Evolutionary conservation across 2,329 filamentous ascomycete species (phyloP).

Genomic region (Colletotrichum agaves): DNA sequence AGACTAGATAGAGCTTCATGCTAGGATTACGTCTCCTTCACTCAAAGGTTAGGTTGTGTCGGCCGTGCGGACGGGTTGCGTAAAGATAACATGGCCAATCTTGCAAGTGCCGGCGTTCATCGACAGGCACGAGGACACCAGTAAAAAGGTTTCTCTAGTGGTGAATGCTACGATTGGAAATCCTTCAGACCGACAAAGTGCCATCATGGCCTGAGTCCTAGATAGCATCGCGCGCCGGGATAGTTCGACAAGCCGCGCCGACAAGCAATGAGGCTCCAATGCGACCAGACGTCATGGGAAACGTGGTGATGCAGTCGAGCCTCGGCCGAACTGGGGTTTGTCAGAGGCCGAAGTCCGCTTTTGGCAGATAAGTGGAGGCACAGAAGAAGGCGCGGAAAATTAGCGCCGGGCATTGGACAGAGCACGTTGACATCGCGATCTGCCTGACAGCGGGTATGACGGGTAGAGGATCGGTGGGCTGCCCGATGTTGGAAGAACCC

Average conservation of each 20-base stretch:
- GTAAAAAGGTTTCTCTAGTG: background rate
- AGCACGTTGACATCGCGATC: background rate
- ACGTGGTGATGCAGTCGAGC: slow-evolving; percentile 20
- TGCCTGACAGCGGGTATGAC: background rate
- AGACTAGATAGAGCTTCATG: slow-evolving; percentile 3
- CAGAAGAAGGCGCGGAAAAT: background rate
- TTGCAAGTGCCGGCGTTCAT: slow-evolving; percentile 9
- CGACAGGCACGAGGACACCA: background rate
- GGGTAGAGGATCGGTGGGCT: slow-evolving; percentile 9
- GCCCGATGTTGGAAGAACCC: slow-evolving; percentile 13
- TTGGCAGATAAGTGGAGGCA: background rate
- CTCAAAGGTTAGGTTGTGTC: background rate
- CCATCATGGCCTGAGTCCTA: background rate
- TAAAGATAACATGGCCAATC: background rate
- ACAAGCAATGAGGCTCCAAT: slow-evolving; percentile 29
- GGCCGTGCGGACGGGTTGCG: background rate
- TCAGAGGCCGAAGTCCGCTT: slow-evolving; percentile 35
- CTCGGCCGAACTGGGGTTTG: slow-evolving; percentile 30
- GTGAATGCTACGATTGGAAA: slow-evolving; percentile 1
- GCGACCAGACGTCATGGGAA: slow-evolving; percentile 25
- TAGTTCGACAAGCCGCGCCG: slow-evolving; percentile 14
- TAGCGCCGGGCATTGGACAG: background rate
- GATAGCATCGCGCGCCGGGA: slow-evolving; percentile 18
- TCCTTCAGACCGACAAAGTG: background rate
- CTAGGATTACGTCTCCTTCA: slow-evolving; percentile 17